Evolutionary conservation across 2,329 filamentous ascomycete species (phyloP), one percentile per base, ranked within the genome.

Genomic region (Aspergillus neotritici): DNA sequence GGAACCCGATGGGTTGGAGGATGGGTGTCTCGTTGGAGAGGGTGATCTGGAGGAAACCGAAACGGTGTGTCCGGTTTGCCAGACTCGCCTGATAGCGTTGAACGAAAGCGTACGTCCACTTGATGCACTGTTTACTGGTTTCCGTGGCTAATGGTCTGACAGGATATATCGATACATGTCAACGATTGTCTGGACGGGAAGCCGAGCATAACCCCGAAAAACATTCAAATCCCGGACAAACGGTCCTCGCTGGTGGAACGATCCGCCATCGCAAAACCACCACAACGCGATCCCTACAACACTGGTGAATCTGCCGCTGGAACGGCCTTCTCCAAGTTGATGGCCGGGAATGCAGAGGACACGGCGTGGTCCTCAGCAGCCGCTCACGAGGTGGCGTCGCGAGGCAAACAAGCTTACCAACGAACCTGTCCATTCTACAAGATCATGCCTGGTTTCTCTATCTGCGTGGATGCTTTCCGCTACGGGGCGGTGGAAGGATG

Each of bases 351-450:
- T 57, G 87, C 86, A 4, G 93, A 98, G 69, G 86, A 94, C 62
- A 77, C 82, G 1, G 93, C 93, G 1, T 98, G 93, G 93, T 83
- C 85, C 1, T 81, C 79, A 30, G 93, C 93, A 10, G 89, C 91
- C 0, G 86, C 87, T 1, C 76, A 85, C 1, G 89, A 95, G 62
- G 71, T 79, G 21, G 79, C 85, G 1, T 83, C 89, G 2, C 79
- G 87, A 32, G 91, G 93, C 15, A 93, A 88, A 60, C 87, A 86
- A 13, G 84, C 90, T 0, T 93, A 91, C 57, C 79, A 91, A 58
- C 80, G 93, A 37, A 96, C 88, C 0, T 98, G 93, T 60, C 93
- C 93, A 0, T 98, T 98, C 58, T 98, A 98, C 73, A 98, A 98
- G 66, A 96, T 97, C 51, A 83, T 98, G 69, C 90, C 91, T 0